These are phyloP conservation scores for Trichoderma guizhouense DNA, from an alignment of 2,329 filamentous ascomycete genomes.

Conservation along the genomic window DNA sequence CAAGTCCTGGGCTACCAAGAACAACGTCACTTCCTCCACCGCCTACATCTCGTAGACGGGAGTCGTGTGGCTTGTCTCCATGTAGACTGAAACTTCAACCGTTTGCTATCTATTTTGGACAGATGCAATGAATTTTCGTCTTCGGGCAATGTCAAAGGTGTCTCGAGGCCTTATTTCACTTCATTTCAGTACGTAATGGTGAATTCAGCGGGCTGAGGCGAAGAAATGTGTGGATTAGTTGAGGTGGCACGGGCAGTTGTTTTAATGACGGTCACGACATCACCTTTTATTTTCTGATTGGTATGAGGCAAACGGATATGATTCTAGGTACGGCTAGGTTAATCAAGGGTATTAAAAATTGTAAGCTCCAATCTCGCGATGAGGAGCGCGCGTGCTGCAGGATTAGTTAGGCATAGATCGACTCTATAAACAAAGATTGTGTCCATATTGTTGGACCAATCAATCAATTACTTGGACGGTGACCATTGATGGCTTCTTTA, in stretches of 20 bases:
- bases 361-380: neutral
- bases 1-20: slow-evolving; percentile 35
- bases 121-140: neutral
- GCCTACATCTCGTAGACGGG: slow-evolving; percentile 27
- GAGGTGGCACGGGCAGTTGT: slow-evolving; percentile 2
- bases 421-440: neutral
- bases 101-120: slow-evolving; percentile 5
- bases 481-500: neutral
- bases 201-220: neutral
- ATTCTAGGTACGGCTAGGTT: neutral
- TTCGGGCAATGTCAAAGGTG: neutral
- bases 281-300: slow-evolving; percentile 14
- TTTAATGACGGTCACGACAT: slow-evolving; percentile 16
- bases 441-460: neutral
- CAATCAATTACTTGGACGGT: neutral
- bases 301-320: slow-evolving; percentile 14
- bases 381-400: neutral
- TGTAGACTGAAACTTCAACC: neutral
- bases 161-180: neutral
- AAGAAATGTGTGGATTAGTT: neutral
- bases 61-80: neutral
- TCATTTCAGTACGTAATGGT: neutral
- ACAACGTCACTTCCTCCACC: slow-evolving; percentile 34
- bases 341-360: slow-evolving; percentile 10
- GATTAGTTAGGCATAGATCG: neutral